Conservation (phyloP, 768 basidiomycete species). For the Russula foetens region DNA sequence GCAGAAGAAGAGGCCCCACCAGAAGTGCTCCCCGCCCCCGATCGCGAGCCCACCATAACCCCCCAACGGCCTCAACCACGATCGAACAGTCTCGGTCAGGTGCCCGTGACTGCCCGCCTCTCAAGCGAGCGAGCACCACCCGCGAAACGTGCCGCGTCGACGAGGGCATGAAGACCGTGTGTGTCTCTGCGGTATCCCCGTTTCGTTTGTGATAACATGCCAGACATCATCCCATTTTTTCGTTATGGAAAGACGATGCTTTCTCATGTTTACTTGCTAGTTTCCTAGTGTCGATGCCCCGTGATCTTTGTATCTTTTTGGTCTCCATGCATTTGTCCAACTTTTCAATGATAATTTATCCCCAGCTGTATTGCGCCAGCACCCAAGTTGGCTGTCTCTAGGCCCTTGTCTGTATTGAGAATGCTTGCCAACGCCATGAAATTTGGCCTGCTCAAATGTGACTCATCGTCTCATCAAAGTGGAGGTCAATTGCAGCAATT, state of each 20-base stretch:
- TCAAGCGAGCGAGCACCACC: slow-evolving; percentile 11
- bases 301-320: not conserved
- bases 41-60: not conserved
- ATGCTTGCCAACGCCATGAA: too few relatives aligned
- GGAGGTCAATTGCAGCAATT: too few relatives aligned
- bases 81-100: slow-evolving; percentile 15
- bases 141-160: slow-evolving; percentile 5
- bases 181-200: not conserved
- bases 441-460: too few relatives aligned
- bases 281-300: not conserved
- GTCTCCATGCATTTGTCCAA: not conserved
- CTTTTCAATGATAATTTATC: slow-evolving; percentile 1
- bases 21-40: slow-evolving; percentile 15
- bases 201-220: not conserved
- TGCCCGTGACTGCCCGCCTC: slow-evolving; percentile 9
- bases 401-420: too few relatives aligned
- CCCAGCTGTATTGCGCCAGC: not conserved
- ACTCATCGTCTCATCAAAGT: too few relatives aligned
- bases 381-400: not conserved
- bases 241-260: not conserved
- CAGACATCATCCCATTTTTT: not conserved
- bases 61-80: slow-evolving; percentile 9
- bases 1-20: slow-evolving; percentile 24
- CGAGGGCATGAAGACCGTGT: slow-evolving; percentile 7
- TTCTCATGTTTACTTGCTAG: not conserved